These are phyloP conservation scores for Begonia masoniana DNA, from an alignment of 306 rosid genomes.

Conservation along the genomic window DNA sequence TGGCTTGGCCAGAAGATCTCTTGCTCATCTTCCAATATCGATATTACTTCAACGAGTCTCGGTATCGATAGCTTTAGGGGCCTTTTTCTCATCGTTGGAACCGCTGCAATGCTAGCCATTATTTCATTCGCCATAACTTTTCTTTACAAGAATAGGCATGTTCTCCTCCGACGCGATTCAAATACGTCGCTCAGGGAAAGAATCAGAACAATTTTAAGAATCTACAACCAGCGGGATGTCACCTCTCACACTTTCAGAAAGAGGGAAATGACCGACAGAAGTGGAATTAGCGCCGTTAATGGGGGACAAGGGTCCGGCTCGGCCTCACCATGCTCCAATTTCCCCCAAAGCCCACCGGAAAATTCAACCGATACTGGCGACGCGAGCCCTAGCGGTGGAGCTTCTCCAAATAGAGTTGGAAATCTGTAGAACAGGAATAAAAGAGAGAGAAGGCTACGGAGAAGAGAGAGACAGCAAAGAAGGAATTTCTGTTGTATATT, in stretches of 20 bases:
- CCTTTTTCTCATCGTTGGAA: conserved; percentile 31
- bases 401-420: neutral
- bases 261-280: conserved; percentile 1
- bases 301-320: too few species aligned
- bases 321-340: conserved; percentile 19
- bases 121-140: conserved; percentile 12
- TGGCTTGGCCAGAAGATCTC: conserved; percentile 26
- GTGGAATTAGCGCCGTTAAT: conserved; percentile 1
- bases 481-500: too few species aligned
- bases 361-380: neutral
- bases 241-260: conserved; percentile 29
- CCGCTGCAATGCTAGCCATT: conserved; percentile 22
- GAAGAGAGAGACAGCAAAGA: too few species aligned
- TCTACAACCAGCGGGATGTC: conserved; percentile 24
- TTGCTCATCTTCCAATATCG: conserved; percentile 12
- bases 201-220: conserved; percentile 7
- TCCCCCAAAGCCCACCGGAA: conserved; percentile 21
- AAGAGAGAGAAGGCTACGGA: too few species aligned
- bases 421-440: too few species aligned
- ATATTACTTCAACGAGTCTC: conserved; percentile 24
- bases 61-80: conserved; percentile 48
- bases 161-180: conserved; percentile 1
- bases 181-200: conserved; percentile 16
- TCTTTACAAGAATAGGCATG: conserved; percentile 16
- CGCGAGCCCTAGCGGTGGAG: neutral